Evolutionary conservation across 257 asterid genomes (phyloP), one percentile per base, ranked within the genome.

Genomic region (Dorcoceras hygrometricum): DNA sequence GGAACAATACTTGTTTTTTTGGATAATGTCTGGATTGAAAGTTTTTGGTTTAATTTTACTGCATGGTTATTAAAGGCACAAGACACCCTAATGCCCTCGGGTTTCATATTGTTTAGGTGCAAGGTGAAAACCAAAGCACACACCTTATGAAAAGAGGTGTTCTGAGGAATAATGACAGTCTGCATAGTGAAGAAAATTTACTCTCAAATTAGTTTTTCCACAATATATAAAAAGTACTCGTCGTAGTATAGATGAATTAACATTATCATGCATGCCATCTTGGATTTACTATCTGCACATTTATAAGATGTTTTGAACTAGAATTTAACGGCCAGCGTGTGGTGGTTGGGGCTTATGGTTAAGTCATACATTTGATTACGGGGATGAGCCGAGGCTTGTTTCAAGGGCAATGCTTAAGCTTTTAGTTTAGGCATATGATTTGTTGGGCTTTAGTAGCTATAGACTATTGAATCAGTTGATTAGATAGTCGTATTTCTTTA

Each of bases 1-100:
- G 59, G 51, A 2, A 26, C 55, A 60, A 4, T 66, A 39, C 59
- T 27, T 61, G 46, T 32, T 57, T 63, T 64, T 10, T 36, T 23
- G 65, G 24, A 22, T 59, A 23, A 56, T 23, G 39, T 16, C 60
- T 66, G 36, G 14, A 34, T 48, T 9, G 9, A 19, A 29, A 23
- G n/a, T 19, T 24, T 65, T 23, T 71, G 48, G 54, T 57, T 34
- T 29, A 34, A 50, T 25, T 18, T 24, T 51, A 57, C 27, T 43
- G 26, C 22, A 16, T 65, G 59, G 14, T 23, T 50, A 39, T 39
- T 39, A 3, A 39, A 39, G 12, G n/a, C 50, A 39, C n/a, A 39
- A 39, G 11, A 3, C 36, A 10, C 46, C 46, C 46, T 34, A 39
- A 39, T 39, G 3, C 6, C 12, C 46, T 34, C 46, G 14, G 46